Evolutionary conservation across 768 basidiomycete species (phyloP), one percentile per base, ranked within the genome.

Genomic region (Pulveroboletus sp.): DNA sequence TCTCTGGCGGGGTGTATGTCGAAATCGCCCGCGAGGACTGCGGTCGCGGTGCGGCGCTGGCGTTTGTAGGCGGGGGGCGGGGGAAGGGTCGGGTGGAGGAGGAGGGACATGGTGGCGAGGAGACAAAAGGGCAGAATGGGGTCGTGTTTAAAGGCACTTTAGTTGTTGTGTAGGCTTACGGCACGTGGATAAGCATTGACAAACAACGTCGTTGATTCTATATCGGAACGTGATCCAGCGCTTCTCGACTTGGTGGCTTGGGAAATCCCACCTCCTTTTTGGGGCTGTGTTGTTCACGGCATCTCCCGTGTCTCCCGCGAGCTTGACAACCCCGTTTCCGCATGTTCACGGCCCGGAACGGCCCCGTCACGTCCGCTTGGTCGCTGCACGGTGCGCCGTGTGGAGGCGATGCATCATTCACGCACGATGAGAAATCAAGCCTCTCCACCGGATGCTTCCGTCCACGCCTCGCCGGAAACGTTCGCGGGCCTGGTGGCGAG

Each of bases 11-110:
- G 82, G 17, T 76, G 76, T 6, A 75, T 64, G 71, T 90, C 89
- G 66, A 87, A 89, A 62, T 75, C 71, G 56, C 89, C 89, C 0
- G 87, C 81, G 68, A 90, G 78, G 35, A 90, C 84, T 9, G 81
- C 64, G 8, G 89, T 91, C 37, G 89, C 89, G 40, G 78, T 84
- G 50, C 89, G 84, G 19, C 77, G 73, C 4, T 60, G 65, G 24
- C 69, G 68, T 50, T 74, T 76, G 52, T 60, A 44, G 10, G 64
- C 55, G 37, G 52, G 62, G 40, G 58, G 24, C 3, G 43, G 21
- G 27, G 45, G 50, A 9, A 7, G 56, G 46, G 32, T 52, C 37
- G 44, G 35, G 48, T 63, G 51, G 7, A 45, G 25, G n/a, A 60
- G 47, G 49, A 61, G 52, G 49, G 61, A 57, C 59, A 67, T 60